A percentile compares a stretch with the other conserved stretches of the same genome.
phyloP scores from a whole-genome alignment of 78 protist species.

The Creolimax fragrantissima region DNA sequence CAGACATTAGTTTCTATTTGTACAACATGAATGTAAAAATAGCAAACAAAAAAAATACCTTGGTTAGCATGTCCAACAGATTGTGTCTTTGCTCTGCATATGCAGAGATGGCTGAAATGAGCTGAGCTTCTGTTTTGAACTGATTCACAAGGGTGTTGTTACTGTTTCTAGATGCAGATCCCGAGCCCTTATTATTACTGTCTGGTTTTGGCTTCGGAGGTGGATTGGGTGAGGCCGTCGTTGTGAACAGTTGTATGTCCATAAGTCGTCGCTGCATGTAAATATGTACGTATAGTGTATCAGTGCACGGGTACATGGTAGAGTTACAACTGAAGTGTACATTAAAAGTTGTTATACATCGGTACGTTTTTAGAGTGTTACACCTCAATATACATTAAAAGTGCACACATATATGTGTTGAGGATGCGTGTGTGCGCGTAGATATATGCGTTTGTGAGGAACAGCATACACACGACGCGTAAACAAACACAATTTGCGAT shows the following conservation, averaged over 20 bases:
- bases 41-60: neutral
- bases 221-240: neutral
- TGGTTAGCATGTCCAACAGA: neutral
- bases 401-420: too few species aligned
- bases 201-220: neutral
- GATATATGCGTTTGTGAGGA: neutral
- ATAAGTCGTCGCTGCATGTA: neutral
- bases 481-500: neutral
- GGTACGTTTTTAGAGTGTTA: too few species aligned
- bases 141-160: neutral
- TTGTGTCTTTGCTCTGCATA: neutral
- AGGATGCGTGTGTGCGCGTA: too few species aligned
- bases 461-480: neutral
- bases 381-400: too few species aligned
- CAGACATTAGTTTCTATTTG: too few species aligned
- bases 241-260: neutral
- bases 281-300: neutral
- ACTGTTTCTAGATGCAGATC: neutral
- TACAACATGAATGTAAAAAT: too few species aligned
- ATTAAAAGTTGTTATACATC: too few species aligned
- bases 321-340: too few species aligned
- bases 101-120: neutral
- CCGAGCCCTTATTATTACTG: neutral
- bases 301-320: neutral
- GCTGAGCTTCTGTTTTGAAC: neutral